Evolutionary conservation across 768 basidiomycete genomes (phyloP), one percentile per base, ranked within the genome.

Genomic region (Amanita fuliginea): DNA sequence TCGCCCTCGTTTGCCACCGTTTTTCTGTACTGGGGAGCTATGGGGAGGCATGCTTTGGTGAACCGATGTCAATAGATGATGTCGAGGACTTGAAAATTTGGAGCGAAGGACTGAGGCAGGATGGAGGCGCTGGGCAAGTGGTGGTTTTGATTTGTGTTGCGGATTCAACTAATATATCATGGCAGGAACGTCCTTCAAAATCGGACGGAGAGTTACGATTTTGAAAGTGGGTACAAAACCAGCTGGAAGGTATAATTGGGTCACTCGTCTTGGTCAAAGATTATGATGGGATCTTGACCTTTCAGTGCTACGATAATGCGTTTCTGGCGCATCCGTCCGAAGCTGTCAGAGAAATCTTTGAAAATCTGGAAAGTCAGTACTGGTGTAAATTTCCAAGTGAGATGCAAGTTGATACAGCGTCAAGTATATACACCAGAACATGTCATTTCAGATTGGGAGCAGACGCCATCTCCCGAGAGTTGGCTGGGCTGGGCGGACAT

Each of bases 1-100:
- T 88, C 7, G 76, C 71, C 5, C 62, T 88, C n/a, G 75, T 81
- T 42, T 75, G 83, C 34, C 61, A 64, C 26, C 54, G 54, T 13
- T 59, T 84, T 16, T 55, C 63, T 1, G 51, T 70, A 0, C 51
- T 76, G 9, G 81, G 78, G 6, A 60, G 65, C 14, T 60, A 66
- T 19, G 67, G 64, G 3, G 77, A 77, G 57, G 64, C 67, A 3
- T 58, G 61, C 30, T 80, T 77, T 56, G 81, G 78, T 1, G 64
- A 62, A 24, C 83, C 83, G 2, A 62, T 64, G 47, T 64, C 71
- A 2, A 56, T 84, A 3, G 71, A 75, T 18, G 58, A 55, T 2
- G 57, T 76, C 37, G 42, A 51, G 4, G 66, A 72, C 24, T 56
- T 86, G 19, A 56, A 55, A 3, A 60, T 65, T 43, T 86, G 83